Evolutionary conservation across 306 rosid species (phyloP), one percentile per base, ranked within the genome.

Genomic region (Luffa acutangula): DNA sequence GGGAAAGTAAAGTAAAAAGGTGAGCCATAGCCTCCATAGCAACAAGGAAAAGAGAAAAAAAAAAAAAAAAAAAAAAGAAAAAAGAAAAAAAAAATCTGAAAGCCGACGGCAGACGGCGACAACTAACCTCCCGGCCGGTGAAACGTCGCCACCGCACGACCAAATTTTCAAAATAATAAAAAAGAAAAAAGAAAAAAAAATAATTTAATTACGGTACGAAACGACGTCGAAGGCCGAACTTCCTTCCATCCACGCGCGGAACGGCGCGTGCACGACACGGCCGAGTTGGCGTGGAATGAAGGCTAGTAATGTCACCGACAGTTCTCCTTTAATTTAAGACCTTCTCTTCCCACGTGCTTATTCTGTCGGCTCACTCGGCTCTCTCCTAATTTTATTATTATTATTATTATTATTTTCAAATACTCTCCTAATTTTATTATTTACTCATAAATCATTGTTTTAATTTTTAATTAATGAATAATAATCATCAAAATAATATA

Each of bases 261-360:
- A 15, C 4, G 34, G 77, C 20, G 77, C 45, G 39, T 73, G 59
- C 15, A 14, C 0, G 20, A 12, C 1, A 72, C 58, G 77, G 5
- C 13, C 9, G 12, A 25, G 59, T 78, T 88, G 70, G 89, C 89
- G 89, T 81, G 81, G 76, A 86, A 76, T 84, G 59, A 64, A 70
- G 85, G 82, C 77, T 81, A 78, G 58, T 84, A 83, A 34, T 14
- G 69, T 76, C 91, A 88, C 91, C 89, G 89, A 86, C 89, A 76
- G 83, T 78, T 80, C 3, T 42, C 71, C 66, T 36, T 49, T 9
- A 63, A 76, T 36, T 49, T 9, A 63, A 76, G 60, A 73, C 43
- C 60, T 49, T 48, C 58, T 31, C 77, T 45, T 71, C 77, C 57
- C 58, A 71, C 77, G 77, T 71, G 77, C 77, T 48, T 41, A 7